Evolutionary conservation across 2,329 filamentous ascomycete species (phyloP).

Genomic region (Ophiocordyceps polyrhachis-furcata): DNA sequence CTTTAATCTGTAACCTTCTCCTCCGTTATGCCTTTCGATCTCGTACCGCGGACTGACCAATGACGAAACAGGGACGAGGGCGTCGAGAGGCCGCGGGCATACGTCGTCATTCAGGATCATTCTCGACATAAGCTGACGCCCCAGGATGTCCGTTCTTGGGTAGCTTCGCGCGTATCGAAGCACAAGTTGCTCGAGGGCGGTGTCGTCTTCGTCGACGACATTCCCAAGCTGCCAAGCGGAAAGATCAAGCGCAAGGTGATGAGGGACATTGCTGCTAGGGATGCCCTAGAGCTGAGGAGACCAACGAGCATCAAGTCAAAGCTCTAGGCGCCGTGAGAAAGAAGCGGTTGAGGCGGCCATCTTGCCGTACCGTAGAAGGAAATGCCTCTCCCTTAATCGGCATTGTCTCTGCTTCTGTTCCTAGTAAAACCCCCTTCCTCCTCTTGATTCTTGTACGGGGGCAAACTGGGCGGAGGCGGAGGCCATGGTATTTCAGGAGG

Average conservation of each 20-base stretch:
- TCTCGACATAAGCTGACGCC: constrained; percentile 9
- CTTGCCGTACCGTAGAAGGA: neutral
- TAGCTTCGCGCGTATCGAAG: constrained; percentile 17
- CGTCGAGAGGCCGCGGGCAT: constrained; percentile 29
- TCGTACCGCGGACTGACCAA: neutral
- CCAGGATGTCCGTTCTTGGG: constrained; percentile 9
- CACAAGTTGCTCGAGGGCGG: constrained; percentile 54
- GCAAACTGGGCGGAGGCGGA: neutral
- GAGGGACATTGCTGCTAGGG: neutral
- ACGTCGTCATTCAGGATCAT: constrained; percentile 11
- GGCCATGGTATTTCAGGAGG: neutral
- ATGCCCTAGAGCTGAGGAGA: neutral
- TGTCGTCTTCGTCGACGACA: constrained; percentile 42
- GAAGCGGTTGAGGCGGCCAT: neutral
- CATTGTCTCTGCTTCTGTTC: neutral
- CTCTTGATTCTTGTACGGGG: neutral
- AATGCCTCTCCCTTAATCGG: neutral
- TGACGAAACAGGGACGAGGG: constrained; percentile 8
- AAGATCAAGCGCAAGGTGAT: constrained; percentile 25
- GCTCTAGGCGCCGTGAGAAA: neutral
- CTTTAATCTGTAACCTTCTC: constrained; percentile 16
- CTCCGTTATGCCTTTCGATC: neutral
- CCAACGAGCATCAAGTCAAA: neutral
- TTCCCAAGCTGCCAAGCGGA: constrained; percentile 46
- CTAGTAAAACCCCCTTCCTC: neutral